phyloP scores from a whole-genome alignment of 257 asterid species.

The Solanum verrucosum region DNA sequence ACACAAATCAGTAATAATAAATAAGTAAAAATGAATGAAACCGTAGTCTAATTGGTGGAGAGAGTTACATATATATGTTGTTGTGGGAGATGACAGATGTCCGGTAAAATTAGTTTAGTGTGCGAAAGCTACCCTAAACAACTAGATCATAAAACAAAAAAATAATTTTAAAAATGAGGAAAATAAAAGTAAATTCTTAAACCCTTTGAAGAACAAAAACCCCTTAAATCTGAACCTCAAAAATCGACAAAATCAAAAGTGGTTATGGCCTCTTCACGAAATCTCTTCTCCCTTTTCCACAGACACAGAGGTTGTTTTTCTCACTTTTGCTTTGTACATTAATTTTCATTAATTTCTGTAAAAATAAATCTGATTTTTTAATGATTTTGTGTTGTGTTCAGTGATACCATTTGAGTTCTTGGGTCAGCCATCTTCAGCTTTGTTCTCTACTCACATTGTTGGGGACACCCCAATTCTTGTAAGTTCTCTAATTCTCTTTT shows the following conservation, averaged over 20 bases:
- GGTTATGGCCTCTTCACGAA: slow-evolving; percentile 51
- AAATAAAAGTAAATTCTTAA: neutral
- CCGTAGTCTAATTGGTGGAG: too few relatives aligned
- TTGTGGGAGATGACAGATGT: too few relatives aligned
- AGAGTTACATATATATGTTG: too few relatives aligned
- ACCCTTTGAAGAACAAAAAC: neutral
- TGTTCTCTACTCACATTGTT: slow-evolving; percentile 54
- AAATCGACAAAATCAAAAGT: neutral
- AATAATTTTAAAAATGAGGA: neutral
- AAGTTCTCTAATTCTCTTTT: slow-evolving; percentile 6
- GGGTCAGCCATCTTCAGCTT: slow-evolving; percentile 21
- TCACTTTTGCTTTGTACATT: neutral
- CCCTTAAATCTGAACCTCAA: neutral
- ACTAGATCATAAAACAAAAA: too few relatives aligned
- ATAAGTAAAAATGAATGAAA: too few relatives aligned
- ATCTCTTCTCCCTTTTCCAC: slow-evolving; percentile 19
- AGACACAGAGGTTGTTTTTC: slow-evolving; percentile 38
- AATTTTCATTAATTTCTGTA: neutral
- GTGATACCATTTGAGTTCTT: slow-evolving; percentile 25
- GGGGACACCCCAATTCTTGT: slow-evolving; percentile 71
- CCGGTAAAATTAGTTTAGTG: fast-evolving
- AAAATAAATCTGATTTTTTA: neutral
- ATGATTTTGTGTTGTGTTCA: slow-evolving; percentile 15
- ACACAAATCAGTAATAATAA: too few relatives aligned
- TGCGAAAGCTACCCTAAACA: too few relatives aligned